phyloP scores from a whole-genome alignment of 768 basidiomycete genomes.

The Trametes elegans region DNA sequence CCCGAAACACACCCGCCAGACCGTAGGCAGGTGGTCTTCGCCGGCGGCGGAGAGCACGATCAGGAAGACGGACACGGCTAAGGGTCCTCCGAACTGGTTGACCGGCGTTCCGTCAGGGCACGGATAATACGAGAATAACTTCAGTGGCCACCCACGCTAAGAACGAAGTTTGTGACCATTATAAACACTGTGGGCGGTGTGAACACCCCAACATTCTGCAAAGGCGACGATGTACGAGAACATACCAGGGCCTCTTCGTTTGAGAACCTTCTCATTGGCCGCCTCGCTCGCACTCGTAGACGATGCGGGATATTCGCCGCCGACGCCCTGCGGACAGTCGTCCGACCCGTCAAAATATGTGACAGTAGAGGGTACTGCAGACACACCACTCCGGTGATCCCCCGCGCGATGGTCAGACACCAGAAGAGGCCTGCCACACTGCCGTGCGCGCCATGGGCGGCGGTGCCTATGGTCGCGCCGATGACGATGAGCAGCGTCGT shows the following conservation, averaged over 20 bases:
- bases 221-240: not conserved
- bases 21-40: conserved; percentile 55
- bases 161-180: conserved; percentile 73
- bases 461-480: conserved; percentile 66
- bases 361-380: not conserved
- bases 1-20: conserved; percentile 68
- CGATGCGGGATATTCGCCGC: conserved; percentile 76
- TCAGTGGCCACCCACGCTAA: conserved; percentile 47
- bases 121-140: not conserved
- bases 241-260: conserved; percentile 57
- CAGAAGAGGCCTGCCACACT: conserved; percentile 63
- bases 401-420: conserved; percentile 71
- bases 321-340: conserved; percentile 50
- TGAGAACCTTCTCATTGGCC: conserved; percentile 65
- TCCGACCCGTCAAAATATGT: not conserved
- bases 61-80: conserved; percentile 64
- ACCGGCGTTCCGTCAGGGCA: conserved; percentile 11
- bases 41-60: conserved; percentile 69
- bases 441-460: conserved; percentile 59
- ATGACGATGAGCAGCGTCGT: conserved; percentile 70
- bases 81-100: conserved; percentile 67
- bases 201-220: not conserved
- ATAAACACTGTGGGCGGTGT: conserved; percentile 51
- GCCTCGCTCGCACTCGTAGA: conserved; percentile 69
- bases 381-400: conserved; percentile 64